Evolutionary conservation across 2,329 filamentous ascomycete genomes (phyloP).

Genomic region (Pyrenochaeta sp.): DNA sequence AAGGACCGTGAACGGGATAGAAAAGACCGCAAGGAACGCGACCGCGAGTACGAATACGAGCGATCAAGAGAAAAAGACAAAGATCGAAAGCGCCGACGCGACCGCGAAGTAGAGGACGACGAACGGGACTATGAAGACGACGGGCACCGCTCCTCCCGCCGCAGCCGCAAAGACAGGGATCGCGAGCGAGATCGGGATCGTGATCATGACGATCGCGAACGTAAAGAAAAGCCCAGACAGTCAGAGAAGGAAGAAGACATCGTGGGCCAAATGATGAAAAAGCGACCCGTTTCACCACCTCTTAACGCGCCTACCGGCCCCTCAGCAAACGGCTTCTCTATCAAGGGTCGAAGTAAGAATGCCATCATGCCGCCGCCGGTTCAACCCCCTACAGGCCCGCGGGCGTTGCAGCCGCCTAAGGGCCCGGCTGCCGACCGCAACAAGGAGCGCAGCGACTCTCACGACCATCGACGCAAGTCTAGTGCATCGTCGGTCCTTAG

Average conservation of each 20-base stretch:
- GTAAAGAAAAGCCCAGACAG: slow-evolving; percentile 22
- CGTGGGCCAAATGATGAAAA: slow-evolving; percentile 39
- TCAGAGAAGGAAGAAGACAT: slow-evolving; percentile 30
- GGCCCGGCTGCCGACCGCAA: slow-evolving; percentile 48
- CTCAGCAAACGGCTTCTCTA: slow-evolving; percentile 58
- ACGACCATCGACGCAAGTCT: slow-evolving; percentile 28
- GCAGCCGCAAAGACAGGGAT: slow-evolving; percentile 55
- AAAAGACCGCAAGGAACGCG: slow-evolving; percentile 60
- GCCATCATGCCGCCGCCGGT: slow-evolving; percentile 38
- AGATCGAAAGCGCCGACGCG: slow-evolving; percentile 61
- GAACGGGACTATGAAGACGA: slow-evolving; percentile 51
- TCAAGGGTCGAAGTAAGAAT: slow-evolving; percentile 42
- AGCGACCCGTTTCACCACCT: slow-evolving; percentile 41
- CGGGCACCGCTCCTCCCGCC: slow-evolving; percentile 52
- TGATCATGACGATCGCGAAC: slow-evolving; percentile 29
- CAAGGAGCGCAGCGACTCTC: slow-evolving; percentile 28
- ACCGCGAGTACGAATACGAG: slow-evolving; percentile 55
- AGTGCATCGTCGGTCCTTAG: slow-evolving; percentile 22
- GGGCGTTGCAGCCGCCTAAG: slow-evolving; percentile 46
- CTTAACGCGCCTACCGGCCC: slow-evolving; percentile 47
- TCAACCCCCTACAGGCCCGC: slow-evolving; percentile 49
- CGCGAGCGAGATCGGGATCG: slow-evolving; percentile 49
- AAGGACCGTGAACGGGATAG: slow-evolving; percentile 45
- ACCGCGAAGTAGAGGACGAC: slow-evolving; percentile 52
- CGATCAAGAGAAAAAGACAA: slow-evolving; percentile 47